Percentiles rank a stretch among this genome's conserved stretches.
phyloP scores from a whole-genome alignment of 768 basidiomycete genomes.

The Boletus rubescentipes region DNA sequence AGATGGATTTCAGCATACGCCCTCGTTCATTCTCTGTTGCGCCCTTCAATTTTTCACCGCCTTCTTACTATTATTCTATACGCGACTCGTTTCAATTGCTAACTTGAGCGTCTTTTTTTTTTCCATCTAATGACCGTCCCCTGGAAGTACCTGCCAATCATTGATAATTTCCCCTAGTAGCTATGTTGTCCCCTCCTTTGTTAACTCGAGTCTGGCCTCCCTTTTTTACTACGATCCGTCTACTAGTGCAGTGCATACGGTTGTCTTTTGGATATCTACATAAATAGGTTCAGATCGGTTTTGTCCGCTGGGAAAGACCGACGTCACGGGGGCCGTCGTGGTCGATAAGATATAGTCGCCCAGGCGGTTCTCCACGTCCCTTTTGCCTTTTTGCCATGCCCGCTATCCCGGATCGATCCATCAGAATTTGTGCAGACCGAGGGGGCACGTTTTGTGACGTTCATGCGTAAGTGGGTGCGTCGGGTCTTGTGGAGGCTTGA shows the following conservation, averaged over 20 bases:
- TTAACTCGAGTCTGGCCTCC: background rate
- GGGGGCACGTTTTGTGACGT: constrained; percentile 94
- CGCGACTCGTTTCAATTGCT: constrained; percentile 12
- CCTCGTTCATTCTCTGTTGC: constrained; percentile 1
- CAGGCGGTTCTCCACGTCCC: background rate
- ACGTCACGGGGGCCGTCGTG: background rate
- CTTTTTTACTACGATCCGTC: constrained; percentile 2
- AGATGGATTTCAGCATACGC: constrained; percentile 8
- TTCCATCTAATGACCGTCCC: constrained; percentile 24
- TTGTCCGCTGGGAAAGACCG: constrained; percentile 3
- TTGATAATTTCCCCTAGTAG: constrained; percentile 21
- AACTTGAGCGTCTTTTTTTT: constrained; percentile 7
- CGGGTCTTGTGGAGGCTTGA: background rate
- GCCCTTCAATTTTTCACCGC: background rate
- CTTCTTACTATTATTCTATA: constrained; percentile 1
- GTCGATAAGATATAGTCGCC: constrained; percentile 3
- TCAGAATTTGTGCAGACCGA: constrained; percentile 83
- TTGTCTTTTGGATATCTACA: constrained; percentile 20
- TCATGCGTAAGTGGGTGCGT: constrained; percentile 56
- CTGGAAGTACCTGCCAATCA: constrained; percentile 21
- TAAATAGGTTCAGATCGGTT: constrained; percentile 4
- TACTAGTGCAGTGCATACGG: constrained; percentile 20
- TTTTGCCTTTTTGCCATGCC: background rate
- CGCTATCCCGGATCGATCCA: constrained; percentile 66
- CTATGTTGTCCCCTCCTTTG: constrained; percentile 27